Evolutionary conservation across 208 protist genomes (phyloP), one percentile per base, ranked within the genome.

Genomic region (Trypanosoma boissoni): DNA sequence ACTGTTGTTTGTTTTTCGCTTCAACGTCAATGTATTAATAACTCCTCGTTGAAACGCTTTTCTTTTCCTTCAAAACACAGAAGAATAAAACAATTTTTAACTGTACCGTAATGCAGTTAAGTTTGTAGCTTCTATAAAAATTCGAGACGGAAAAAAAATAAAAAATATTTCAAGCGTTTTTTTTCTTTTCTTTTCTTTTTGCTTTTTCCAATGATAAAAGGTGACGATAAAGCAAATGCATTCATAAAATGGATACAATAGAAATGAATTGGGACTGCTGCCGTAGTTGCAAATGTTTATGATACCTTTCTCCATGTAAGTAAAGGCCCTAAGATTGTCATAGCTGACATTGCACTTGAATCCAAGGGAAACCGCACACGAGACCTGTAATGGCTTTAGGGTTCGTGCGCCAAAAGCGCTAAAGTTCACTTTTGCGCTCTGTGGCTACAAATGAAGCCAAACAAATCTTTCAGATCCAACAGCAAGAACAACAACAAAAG

Each of bases 291-390:
- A 82, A 62, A 99, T 99, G 67, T 98, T 99, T 87, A 99, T 96
- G 16, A 98, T 64, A 36, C 94, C 96, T 46, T 95, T 89, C 48
- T 97, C 81, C 64, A 99, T 90, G 61, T 86, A 72, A 41, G 98
- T 62, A 29, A 97, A 68, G 7, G 96, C 95, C 20, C 78, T 97
- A 36, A 97, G 97, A 78, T 99, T 99, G 63, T 97, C 84, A 75
- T 99, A 99, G 21, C 94, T 94, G 70, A 99, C 98, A 50, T 97
- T 96, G 78, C 99, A 99, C 73, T 99, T 99, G 9, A 97, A 97
- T 2, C 96, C 96, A 27, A 93, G 98, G 57, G 99, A 99, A 50
- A 99, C 67, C n/a, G 42, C 97, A 99, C 29, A 99, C 98, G 9
- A 98, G 86, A 9, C 93, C 79, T 12, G 98, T 97, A 61, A 99